Conservation (phyloP, 352 stramenopile species). For the Aphanomyces stellatus region DNA sequence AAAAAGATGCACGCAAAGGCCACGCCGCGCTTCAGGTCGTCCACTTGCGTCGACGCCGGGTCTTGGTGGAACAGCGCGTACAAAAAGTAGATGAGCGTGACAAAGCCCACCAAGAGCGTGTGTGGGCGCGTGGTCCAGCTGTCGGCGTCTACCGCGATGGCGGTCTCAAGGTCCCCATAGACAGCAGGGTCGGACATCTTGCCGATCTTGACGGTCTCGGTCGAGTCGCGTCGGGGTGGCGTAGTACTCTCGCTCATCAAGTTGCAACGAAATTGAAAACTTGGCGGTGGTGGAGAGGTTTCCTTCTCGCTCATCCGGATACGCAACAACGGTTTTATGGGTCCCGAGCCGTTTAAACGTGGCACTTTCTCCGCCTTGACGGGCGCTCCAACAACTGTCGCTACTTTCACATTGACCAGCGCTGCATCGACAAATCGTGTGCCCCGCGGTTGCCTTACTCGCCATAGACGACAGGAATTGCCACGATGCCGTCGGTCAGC, state of each 20-base stretch:
- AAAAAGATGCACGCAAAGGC: conserved; percentile 80
- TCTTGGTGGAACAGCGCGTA: conserved; percentile 74
- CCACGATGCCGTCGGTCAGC: too few relatives aligned
- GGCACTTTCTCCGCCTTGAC: too few relatives aligned
- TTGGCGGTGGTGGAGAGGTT: neutral
- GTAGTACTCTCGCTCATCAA: neutral
- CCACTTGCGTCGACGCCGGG: conserved; percentile 28
- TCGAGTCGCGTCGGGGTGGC: neutral
- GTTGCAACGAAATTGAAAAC: neutral
- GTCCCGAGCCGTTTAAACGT: too few relatives aligned
- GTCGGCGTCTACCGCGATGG: conserved; percentile 51
- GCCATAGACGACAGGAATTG: too few relatives aligned
- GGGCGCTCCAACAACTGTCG: too few relatives aligned
- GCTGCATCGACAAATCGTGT: too few relatives aligned
- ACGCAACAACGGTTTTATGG: too few relatives aligned
- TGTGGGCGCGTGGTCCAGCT: conserved; percentile 79
- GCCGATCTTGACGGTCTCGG: neutral
- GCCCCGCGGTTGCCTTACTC: too few relatives aligned
- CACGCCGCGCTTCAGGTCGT: conserved; percentile 58
- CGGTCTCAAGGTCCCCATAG: conserved; percentile 64
- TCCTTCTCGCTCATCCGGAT: too few relatives aligned
- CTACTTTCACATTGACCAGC: too few relatives aligned
- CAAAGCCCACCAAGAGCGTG: conserved; percentile 64
- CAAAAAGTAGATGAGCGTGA: conserved; percentile 80
- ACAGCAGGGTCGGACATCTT: conserved; percentile 51